Base-by-base conservation (phyloP, 129 eudicot genomes). In the Flaveria robusta region DNA sequence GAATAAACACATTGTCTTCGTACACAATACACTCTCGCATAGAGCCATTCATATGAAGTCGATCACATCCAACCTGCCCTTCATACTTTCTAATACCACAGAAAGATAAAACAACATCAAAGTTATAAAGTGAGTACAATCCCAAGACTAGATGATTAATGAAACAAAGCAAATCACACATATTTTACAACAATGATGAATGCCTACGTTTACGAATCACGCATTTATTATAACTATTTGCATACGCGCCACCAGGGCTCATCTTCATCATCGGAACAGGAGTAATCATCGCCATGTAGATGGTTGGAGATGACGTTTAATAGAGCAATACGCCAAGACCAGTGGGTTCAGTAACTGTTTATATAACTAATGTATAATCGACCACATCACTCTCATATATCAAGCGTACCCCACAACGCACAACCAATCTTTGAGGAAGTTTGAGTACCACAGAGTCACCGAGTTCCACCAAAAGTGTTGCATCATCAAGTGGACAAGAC, bases 331-430 rank as follows among this genome's bases (percentile, higher is more conserved):
- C n/a, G n/a, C n/a, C n/a, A n/a, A n/a, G n/a, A n/a, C 23, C 9
- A 50, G 56, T 51, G 58, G 16, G 16, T 56, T 58, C 16, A 2
- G 31, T 23, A 58, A 23, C 34, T 23, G 34, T 11, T 29, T 63
- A 43, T 29, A 1, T 13, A 29, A 15, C 22, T 14, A 63, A 7
- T 27, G 14, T 63, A 63, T 0, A 29, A 29, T 63, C 43, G 43
- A 69, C 12, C 39, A 69, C 15, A 20, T 47, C 73, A 43, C 22
- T 69, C 4, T 69, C 74, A 24, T 69, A 69, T 69, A 69, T 69
- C 74, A 69, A 69, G 15, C 60, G 60, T 47, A 69, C 2, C 34
- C 20, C 74, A 69, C 43, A 68, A 7, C 7, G 3, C 9, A n/a
- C 16, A 69, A 63, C 22, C 45, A 0, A 23, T 13, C 11, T 4